A percentile compares a stretch with the other conserved stretches of the same genome.
phyloP scores from a whole-genome alignment of 306 rosid genomes.

The Cotoneaster glaucophyllus region DNA sequence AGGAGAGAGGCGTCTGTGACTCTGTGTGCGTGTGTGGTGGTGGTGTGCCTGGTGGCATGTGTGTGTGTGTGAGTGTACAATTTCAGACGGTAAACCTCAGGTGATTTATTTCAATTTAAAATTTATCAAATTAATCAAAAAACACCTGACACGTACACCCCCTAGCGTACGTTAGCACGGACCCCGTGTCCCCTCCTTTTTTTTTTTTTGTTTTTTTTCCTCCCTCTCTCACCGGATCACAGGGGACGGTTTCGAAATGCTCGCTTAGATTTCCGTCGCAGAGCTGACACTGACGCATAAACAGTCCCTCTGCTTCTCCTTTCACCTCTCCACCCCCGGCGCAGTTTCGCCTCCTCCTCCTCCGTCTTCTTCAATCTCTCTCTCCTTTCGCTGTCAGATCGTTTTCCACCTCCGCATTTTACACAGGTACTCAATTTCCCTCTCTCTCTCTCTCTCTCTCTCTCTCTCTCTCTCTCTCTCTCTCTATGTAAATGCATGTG shows the following conservation, averaged over 20 bases:
- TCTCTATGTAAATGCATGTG: neutral
- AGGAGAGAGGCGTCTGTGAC: no score
- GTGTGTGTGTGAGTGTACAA: no score
- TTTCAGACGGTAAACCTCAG: no score
- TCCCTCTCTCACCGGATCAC: neutral
- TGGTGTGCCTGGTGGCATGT: no score
- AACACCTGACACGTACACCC: neutral
- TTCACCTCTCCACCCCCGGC: neutral
- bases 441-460: neutral
- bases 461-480: neutral
- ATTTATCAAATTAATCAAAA: neutral
- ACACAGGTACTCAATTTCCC: conserved; percentile 13
- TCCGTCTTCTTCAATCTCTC: neutral
- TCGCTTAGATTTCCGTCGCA: conserved; percentile 17
- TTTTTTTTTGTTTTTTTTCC: neutral
- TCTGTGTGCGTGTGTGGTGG: no score
- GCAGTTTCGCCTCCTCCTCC: conserved; percentile 7
- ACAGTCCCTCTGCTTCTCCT: neutral
- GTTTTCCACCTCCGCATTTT: conserved; percentile 31
- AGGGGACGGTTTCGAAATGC: conserved; percentile 10
- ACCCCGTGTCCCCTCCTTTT: neutral
- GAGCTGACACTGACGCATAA: neutral
- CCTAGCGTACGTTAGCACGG: neutral
- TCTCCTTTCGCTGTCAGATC: conserved; percentile 16
- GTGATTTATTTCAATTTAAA: no score